Percentiles rank a stretch among this genome's conserved stretches.
These are phyloP conservation scores for Paraphoma sp. DNA, from an alignment of 2,329 filamentous ascomycete genomes.

Conservation along the genomic window DNA sequence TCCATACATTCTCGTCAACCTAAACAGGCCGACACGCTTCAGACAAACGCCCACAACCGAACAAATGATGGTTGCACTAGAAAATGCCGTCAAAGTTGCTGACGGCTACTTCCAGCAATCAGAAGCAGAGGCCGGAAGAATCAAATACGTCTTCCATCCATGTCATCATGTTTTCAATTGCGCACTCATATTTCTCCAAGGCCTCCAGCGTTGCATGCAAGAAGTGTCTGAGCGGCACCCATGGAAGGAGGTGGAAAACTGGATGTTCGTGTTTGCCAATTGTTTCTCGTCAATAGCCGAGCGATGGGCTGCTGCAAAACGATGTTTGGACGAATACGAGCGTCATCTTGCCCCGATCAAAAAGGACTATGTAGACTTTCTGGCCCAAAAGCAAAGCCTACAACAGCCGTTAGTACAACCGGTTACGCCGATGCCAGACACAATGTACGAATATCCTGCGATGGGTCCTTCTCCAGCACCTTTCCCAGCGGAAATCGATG, in stretches of 20 bases:
- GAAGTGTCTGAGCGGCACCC: slow-evolving; percentile 36
- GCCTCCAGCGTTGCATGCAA: slow-evolving; percentile 37
- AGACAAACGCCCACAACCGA: slow-evolving; percentile 33
- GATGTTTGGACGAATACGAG: slow-evolving; percentile 45
- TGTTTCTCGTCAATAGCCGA: slow-evolving; percentile 45
- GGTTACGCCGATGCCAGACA: slow-evolving; percentile 8
- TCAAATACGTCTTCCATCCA: slow-evolving; percentile 49
- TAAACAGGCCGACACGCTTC: slow-evolving; percentile 38
- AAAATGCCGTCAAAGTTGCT: slow-evolving; percentile 40
- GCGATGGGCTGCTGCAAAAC: slow-evolving; percentile 42
- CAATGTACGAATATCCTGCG: slow-evolving; percentile 18
- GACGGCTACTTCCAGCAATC: slow-evolving; percentile 42
- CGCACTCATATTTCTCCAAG: slow-evolving; percentile 42
- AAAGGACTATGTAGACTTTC: slow-evolving; percentile 42
- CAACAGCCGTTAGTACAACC: slow-evolving; percentile 14
- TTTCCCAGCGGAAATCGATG: slow-evolving; percentile 26
- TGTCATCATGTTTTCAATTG: slow-evolving; percentile 45
- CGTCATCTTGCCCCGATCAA: slow-evolving; percentile 37
- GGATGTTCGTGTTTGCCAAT: slow-evolving; percentile 38
- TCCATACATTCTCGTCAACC: slow-evolving; percentile 39
- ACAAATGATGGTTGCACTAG: slow-evolving; percentile 37
- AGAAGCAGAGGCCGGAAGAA: slow-evolving; percentile 41
- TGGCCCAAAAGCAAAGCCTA: slow-evolving; percentile 36
- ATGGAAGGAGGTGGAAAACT: slow-evolving; percentile 36
- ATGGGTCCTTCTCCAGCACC: slow-evolving; percentile 7